These are phyloP conservation scores for Suillus bovinus DNA, from an alignment of 768 basidiomycete genomes.

Conservation along the genomic window DNA sequence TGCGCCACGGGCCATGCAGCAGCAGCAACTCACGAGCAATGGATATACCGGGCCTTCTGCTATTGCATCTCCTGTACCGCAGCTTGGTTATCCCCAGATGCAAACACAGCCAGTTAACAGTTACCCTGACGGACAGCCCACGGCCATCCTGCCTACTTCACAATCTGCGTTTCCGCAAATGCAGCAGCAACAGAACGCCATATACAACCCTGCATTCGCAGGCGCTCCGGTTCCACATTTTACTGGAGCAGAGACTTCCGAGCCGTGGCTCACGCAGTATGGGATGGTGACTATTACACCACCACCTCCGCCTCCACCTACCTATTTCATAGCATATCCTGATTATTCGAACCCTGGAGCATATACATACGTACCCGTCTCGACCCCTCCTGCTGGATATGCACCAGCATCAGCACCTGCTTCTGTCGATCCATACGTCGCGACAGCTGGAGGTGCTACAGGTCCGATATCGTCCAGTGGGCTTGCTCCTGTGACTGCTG, in stretches of 20 bases:
- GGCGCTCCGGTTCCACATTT: not conserved
- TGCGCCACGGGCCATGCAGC: conserved; percentile 7
- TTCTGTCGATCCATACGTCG: not conserved
- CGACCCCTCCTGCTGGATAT: not conserved
- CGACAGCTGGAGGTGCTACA: not conserved
- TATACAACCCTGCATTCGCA: not conserved
- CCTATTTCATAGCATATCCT: conserved; percentile 4
- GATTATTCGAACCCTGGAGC: conserved; percentile 3
- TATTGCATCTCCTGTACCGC: conserved; percentile 3
- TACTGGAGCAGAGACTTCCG: not conserved
- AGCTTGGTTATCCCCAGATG: not conserved
- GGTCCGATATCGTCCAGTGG: not conserved
- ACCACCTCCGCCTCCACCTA: not conserved
- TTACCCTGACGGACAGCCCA: not conserved
- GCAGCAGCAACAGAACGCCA: not conserved
- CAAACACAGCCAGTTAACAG: not conserved
- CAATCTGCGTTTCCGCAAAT: not conserved
- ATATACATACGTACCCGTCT: conserved; percentile 4
- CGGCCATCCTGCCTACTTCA: not conserved
- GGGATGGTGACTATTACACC: not conserved
- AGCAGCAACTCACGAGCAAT: not conserved
- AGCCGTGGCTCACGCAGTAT: not conserved
- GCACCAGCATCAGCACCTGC: not conserved
- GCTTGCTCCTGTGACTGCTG: not conserved
- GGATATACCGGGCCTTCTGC: not conserved